A percentile compares a stretch with the other conserved stretches of the same genome.
These are phyloP conservation scores for Lepiota venenata DNA, from an alignment of 768 basidiomycete species.

Conservation along the genomic window DNA sequence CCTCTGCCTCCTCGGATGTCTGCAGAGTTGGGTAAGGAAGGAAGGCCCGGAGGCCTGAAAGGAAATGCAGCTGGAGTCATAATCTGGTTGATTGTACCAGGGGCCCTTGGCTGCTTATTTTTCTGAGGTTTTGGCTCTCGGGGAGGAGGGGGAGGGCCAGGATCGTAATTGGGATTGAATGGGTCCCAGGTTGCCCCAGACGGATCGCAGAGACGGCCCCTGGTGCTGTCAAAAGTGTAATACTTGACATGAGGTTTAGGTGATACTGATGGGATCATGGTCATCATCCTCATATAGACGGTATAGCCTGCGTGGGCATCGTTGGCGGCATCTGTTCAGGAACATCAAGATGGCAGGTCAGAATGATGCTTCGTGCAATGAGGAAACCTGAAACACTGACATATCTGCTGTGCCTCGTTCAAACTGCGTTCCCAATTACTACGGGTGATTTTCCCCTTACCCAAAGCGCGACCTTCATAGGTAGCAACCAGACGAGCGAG, in stretches of 20 bases:
- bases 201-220: conserved; percentile 43
- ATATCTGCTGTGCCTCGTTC: conserved; percentile 46
- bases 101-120: neutral
- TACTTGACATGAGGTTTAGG: conserved; percentile 36
- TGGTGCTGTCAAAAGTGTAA: conserved; percentile 55
- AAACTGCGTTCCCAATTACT: conserved; percentile 70
- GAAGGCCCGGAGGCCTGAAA: neutral
- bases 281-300: conserved; percentile 44
- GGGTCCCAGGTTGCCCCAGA: conserved; percentile 48
- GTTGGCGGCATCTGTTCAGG: conserved; percentile 58
- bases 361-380: conserved; percentile 4
- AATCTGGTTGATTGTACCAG: neutral
- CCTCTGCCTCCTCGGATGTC: too few species aligned
- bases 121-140: conserved; percentile 19
- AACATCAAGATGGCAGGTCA: conserved; percentile 13
- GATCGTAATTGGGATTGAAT: conserved; percentile 67
- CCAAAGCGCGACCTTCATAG: conserved; percentile 50
- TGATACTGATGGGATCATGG: conserved; percentile 35
- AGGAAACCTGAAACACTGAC: conserved; percentile 37
- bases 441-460: conserved; percentile 57
- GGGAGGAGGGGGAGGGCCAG: conserved; percentile 62
- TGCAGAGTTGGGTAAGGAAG: too few species aligned
- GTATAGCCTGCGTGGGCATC: conserved; percentile 65
- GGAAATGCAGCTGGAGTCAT: neutral
- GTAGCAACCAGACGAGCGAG: conserved; percentile 61